Evolutionary conservation across 2,329 filamentous ascomycete species (phyloP).

Genomic region (Stachybotrys elegans): DNA sequence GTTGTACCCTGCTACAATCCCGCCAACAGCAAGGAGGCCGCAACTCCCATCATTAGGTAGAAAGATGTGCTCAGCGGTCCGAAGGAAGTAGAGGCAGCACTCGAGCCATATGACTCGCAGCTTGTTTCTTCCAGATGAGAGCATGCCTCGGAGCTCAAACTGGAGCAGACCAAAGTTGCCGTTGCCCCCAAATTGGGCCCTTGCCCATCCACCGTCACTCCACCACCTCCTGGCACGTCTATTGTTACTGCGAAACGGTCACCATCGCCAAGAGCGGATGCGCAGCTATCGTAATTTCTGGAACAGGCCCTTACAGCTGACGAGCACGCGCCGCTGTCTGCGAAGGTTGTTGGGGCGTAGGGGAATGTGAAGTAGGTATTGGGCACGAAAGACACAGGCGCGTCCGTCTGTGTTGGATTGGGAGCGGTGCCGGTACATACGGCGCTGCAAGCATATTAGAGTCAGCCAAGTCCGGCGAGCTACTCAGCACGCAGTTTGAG

Average conservation of each 20-base stretch:
- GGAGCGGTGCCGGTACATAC: conserved; percentile 54
- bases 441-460: conserved; percentile 28
- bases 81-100: neutral
- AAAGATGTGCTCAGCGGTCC: too few species aligned
- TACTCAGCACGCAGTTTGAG: too few species aligned
- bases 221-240: conserved; percentile 46
- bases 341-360: conserved; percentile 48
- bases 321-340: conserved; percentile 45
- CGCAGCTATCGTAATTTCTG: conserved; percentile 49
- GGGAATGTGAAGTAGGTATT: conserved; percentile 59
- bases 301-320: conserved; percentile 47
- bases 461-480: too few species aligned
- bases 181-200: conserved; percentile 34
- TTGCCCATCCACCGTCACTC: conserved; percentile 43
- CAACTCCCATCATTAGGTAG: too few species aligned
- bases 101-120: neutral
- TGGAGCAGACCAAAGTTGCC: conserved; percentile 51
- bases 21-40: too few species aligned
- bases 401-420: conserved; percentile 27
- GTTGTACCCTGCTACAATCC: too few species aligned
- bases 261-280: conserved; percentile 38
- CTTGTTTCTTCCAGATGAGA: conserved; percentile 31
- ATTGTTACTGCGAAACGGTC: conserved; percentile 49
- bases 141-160: conserved; percentile 49
- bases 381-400: conserved; percentile 44